Base-by-base conservation (phyloP, 164 flowering plant species). In the Pachysandra terminalis region DNA sequence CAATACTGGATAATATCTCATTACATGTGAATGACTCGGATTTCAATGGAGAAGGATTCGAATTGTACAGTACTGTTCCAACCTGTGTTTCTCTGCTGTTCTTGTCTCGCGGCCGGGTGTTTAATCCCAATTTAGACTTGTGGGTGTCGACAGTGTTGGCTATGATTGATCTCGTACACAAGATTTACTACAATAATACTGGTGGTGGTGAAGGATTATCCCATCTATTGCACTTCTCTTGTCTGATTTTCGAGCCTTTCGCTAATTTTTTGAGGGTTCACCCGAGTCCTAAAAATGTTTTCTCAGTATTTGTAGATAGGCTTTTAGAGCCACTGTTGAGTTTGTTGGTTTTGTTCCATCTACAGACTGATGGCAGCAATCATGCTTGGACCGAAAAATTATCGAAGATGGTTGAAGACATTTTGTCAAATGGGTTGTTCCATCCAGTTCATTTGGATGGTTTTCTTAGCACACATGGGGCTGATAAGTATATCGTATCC, bases 361-460 rank as follows among this genome's bases (percentile, higher is more conserved):
- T 17, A 66, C 69, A 66, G 37, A 45, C 59, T 59, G 64, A 66
- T 63, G 69, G 49, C 23, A 40, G 63, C 28, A 64, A 66, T 68
- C 26, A 54, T 63, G 68, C 22, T 48, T 72, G 40, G 74, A 68
- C 70, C 16, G 62, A 56, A 61, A 80, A 76, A 8, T 63, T 89
- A 21, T 58, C 77, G 69, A 80, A 77, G 69, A 59, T 78, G 28
- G 78, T 79, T 57, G 83, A 85, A 76, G 96, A 87, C 62, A 81
- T 90, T 65, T 64, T 95, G 56, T 87, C 83, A 28, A 72, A 81
- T 66, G 96, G 92, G 35, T 66, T 95, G 61, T 95, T 89, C 77
- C 97, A 95, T 77, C 75, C 90, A 0, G 68, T 75, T 28, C 96
- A 95, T 66, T 66, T 90, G 71, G 96, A 87, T 79, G 98, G 92